phyloP scores from a whole-genome alignment of 176 grass and related monocot species.

The Oryza rufipogon region DNA sequence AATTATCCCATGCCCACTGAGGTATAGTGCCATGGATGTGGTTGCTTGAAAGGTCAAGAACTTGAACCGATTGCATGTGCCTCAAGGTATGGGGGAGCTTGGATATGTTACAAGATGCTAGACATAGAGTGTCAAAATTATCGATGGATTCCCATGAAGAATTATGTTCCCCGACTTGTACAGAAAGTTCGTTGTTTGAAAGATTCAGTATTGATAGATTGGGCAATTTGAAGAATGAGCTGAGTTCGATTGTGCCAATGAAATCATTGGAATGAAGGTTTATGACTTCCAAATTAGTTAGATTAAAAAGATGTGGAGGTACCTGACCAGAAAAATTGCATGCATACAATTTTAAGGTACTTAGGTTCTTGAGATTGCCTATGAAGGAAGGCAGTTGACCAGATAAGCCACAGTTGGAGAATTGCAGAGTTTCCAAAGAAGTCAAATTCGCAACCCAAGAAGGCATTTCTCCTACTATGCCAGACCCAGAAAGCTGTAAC shows the following conservation, averaged over 20 bases:
- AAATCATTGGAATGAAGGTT: slow-evolving; percentile 52
- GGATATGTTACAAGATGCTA: slow-evolving; percentile 55
- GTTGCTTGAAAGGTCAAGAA: slow-evolving; percentile 66
- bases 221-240: slow-evolving; percentile 34
- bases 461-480: slow-evolving; percentile 22
- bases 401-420: slow-evolving; percentile 42
- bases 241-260: slow-evolving; percentile 39
- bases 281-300: slow-evolving; percentile 43
- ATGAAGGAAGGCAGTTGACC: slow-evolving; percentile 49
- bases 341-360: slow-evolving; percentile 34
- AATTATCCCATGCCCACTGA: slow-evolving; percentile 47
- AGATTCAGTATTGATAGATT: slow-evolving; percentile 50
- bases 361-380: slow-evolving; percentile 49
- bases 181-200: slow-evolving; percentile 55
- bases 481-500: slow-evolving; percentile 23
- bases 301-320: slow-evolving; percentile 48
- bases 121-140: not conserved
- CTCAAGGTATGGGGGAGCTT: slow-evolving; percentile 47
- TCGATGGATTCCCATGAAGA: slow-evolving; percentile 43
- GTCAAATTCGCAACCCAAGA: slow-evolving; percentile 41
- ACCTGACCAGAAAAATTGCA: slow-evolving; percentile 58
- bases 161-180: slow-evolving; percentile 29
- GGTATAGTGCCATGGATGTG: slow-evolving; percentile 51
- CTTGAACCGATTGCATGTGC: slow-evolving; percentile 6
- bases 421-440: not conserved